phyloP scores from a whole-genome alignment of 176 grass and related monocot species.

The Coix lacrymajobi region DNA sequence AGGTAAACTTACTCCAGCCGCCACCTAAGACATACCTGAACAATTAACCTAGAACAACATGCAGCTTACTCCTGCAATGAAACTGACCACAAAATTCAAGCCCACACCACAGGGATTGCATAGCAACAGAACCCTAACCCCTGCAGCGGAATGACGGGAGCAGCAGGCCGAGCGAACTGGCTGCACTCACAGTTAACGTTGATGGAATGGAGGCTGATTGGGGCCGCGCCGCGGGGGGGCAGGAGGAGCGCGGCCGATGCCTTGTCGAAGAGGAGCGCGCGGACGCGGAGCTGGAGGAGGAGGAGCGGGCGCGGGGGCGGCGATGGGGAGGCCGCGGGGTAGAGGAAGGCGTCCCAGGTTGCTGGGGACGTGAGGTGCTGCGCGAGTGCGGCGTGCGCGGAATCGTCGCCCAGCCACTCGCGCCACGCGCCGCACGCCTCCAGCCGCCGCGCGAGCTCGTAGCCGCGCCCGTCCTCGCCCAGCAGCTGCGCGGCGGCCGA shows the following conservation, averaged over 20 bases:
- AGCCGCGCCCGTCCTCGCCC: conserved; percentile 87
- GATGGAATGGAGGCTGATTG: conserved; percentile 29
- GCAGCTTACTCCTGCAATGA: not conserved
- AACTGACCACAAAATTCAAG: not conserved
- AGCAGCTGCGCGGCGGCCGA: conserved; percentile 54
- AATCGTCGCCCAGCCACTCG: conserved; percentile 81
- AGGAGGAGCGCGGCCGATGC: conserved; percentile 75
- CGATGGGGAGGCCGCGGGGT: conserved; percentile 4
- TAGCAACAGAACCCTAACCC: conserved; percentile 30
- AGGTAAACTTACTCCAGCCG: not conserved
- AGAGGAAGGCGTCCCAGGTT: conserved; percentile 85
- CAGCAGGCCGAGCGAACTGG: not conserved
- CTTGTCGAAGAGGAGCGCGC: conserved; percentile 94
- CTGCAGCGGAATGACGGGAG: not conserved
- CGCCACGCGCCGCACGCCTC: conserved; percentile 88
- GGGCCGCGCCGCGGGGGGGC: not conserved
- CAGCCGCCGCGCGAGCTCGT: conserved; percentile 80
- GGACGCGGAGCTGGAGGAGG: conserved; percentile 76
- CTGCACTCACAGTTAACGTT: conserved; percentile 55
- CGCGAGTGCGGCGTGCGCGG: conserved; percentile 51
- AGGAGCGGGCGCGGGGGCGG: conserved; percentile 47
- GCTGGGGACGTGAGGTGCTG: conserved; percentile 54
- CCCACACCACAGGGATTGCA: not conserved
- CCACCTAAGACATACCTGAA: not conserved
- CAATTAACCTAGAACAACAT: conserved; percentile 3